A percentile compares a stretch with the other conserved stretches of the same genome.
phyloP scores from a whole-genome alignment of 164 flowering plant species.

The Berberis thunbergii region DNA sequence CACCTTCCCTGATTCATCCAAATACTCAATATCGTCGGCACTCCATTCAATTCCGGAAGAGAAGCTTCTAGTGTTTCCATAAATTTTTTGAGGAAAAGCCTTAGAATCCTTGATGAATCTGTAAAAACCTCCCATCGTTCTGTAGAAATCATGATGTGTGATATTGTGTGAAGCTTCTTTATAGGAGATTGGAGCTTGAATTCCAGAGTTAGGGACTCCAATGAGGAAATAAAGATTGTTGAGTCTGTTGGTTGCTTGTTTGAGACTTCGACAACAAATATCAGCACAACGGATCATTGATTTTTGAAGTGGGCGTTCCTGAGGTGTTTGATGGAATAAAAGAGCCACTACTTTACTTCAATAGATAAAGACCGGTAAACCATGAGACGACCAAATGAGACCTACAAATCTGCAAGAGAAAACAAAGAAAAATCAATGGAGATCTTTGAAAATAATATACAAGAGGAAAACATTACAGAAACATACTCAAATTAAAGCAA shows the following conservation, averaged over 20 bases:
- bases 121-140: conserved; percentile 1
- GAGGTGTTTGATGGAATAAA: too few relatives aligned
- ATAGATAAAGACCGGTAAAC: too few relatives aligned
- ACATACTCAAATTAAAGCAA: too few relatives aligned
- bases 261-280: conserved; percentile 7
- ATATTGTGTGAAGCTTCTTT: not conserved
- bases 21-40: conserved; percentile 79
- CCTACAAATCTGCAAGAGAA: too few relatives aligned
- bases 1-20: conserved; percentile 74
- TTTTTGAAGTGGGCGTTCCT: not conserved
- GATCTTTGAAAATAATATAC: too few relatives aligned
- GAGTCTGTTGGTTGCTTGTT: conserved; percentile 4
- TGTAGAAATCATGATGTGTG: not conserved
- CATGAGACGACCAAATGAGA: too few relatives aligned
- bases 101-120: not conserved
- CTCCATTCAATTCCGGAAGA: conserved; percentile 26
- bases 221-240: conserved; percentile 7
- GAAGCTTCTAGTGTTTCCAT: conserved; percentile 25
- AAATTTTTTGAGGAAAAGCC: not conserved
- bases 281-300: not conserved
- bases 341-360: too few relatives aligned
- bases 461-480: too few relatives aligned
- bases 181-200: not conserved
- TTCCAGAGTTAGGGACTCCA: conserved; percentile 9
- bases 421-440: too few relatives aligned